Conservation (phyloP, 352 stramenopile species). For the Globisporangium orthogonon region DNA sequence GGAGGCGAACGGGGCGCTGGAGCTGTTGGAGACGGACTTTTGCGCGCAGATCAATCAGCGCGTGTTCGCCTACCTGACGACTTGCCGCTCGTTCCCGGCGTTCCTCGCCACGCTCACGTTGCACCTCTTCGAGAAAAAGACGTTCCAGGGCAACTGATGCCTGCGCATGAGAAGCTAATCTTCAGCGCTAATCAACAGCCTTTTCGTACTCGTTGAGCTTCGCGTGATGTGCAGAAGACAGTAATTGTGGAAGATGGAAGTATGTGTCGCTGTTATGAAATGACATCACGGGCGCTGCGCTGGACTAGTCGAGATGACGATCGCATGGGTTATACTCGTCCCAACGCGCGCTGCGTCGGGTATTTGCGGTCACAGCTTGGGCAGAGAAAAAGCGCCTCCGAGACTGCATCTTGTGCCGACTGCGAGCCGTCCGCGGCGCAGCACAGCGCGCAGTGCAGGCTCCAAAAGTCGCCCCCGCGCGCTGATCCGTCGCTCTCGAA, state of each 20-base stretch:
- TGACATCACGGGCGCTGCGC: not conserved
- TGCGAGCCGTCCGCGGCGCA: conserved; percentile 26
- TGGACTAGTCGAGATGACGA: not conserved
- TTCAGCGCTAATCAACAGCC: conserved; percentile 2
- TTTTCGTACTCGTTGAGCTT: not conserved
- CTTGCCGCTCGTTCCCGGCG: conserved; percentile 83
- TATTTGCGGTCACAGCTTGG: conserved; percentile 77
- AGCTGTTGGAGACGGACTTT: conserved; percentile 84
- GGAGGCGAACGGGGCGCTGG: conserved; percentile 60
- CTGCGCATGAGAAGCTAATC: no score
- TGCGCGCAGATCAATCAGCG: conserved; percentile 56
- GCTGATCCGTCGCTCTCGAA: conserved; percentile 21
- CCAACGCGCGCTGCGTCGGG: conserved; percentile 70
- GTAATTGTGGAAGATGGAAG: not conserved
- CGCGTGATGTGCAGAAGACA: not conserved
- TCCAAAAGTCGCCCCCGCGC: conserved; percentile 26
- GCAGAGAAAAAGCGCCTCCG: conserved; percentile 65
- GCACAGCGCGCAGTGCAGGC: conserved; percentile 66
- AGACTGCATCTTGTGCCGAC: conserved; percentile 16
- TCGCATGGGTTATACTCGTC: conserved; percentile 30
- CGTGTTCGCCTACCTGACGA: conserved; percentile 62
- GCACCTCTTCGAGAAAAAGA: conserved; percentile 89
- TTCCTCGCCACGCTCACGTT: conserved; percentile 87
- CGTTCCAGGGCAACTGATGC: conserved; percentile 67
- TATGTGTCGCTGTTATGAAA: not conserved